Evolutionary conservation across 2,329 filamentous ascomycete species (phyloP), one percentile per base, ranked within the genome.

Genomic region (Botrytis paeoniae): DNA sequence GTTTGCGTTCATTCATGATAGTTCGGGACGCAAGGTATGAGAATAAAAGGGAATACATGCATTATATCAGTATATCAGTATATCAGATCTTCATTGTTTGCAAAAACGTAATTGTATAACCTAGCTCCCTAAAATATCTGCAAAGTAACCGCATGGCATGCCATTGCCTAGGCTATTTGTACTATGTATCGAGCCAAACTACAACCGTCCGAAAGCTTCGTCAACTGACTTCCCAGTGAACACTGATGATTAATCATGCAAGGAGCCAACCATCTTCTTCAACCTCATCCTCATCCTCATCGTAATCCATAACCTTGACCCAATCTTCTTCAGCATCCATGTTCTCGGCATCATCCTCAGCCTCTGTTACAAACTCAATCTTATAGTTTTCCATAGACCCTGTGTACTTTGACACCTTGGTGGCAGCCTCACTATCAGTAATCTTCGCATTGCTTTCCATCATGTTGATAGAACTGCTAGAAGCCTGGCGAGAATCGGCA

Each of bases 131-230:
- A n/a, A 18, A n/a, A 16, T n/a, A 25, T 61, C 22, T n/a, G 35
- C 20, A 1, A 39, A 39, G 59, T 39, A 18, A n/a, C 14, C 18
- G 5, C 35, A 39, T 39, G 7, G 3, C 12, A 35, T 25, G 32
- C 2, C 6, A 39, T 16, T 22, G 6, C 8, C 35, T 2, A 22
- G 4, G 7, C 59, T 14, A 25, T 22, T n/a, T 39, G 9, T 0
- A n/a, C 4, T n/a, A 5, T 7, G 3, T 16, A 7, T 54, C 48
- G 16, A 0, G 1, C 22, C 35, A 16, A 5, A 22, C 2, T 16
- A 39, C 22, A 6, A 4, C 14, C 22, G 4, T 2, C 5, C 3
- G 10, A 61, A 39, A 61, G 5, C 22, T 9, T 16, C 0, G 1
- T 1, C 35, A 9, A 6, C 7, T 7, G 0, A 39, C 7, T 16